Base-by-base conservation (phyloP, 1,284 basidiomycete genomes). In the Cystobasidium slooffiae region DNA sequence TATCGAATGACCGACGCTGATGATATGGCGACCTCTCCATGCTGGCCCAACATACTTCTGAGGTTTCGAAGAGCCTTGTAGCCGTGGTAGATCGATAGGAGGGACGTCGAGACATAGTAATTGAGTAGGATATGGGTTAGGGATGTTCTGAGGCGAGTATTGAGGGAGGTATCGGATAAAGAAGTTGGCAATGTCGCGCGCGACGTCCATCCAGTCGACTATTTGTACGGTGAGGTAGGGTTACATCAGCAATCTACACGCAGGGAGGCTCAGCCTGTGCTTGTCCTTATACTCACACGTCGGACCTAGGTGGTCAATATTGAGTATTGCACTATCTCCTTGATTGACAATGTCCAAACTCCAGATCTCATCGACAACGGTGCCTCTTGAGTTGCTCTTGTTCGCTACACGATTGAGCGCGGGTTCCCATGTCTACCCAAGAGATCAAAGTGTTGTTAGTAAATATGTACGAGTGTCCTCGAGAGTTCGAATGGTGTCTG, bases 1-100 rank as follows among this genome's bases (percentile, higher is more conserved):
- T 75, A 91, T 89, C 0, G 92, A 94, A 81, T 97, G 93, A 0
- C 92, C 93, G 2, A 93, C 82, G 0, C 85, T 87, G 22, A 94
- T 83, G 4, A 92, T 79, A 22, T 78, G 72, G 1, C 78, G 76
- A 68, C 80, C 74, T 22, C 76, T 73, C 68, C 75, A 79, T 6
- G 51, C 22, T 37, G 39, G 41, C 43, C 14, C 79, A 86, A 20
- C 88, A 85, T 31, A 82, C 76, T 3, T 66, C 4, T 76, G 37
- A 2, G 24, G 4, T n/a, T 43, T 18, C 18, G 6, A 10, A 18
- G 64, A 12, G 41, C 44, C 31, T 31, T 63, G 70, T 4, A 66
- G n/a, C 14, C 24, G 64, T 43, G 41, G 44, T 47, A 74, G 46
- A 31, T 66, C 20, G 18, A 14, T 8, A 6, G 64, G 53, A 14